Conservation (phyloP, 2,329 filamentous ascomycete genomes). For the Sporothrix curviconia region DNA sequence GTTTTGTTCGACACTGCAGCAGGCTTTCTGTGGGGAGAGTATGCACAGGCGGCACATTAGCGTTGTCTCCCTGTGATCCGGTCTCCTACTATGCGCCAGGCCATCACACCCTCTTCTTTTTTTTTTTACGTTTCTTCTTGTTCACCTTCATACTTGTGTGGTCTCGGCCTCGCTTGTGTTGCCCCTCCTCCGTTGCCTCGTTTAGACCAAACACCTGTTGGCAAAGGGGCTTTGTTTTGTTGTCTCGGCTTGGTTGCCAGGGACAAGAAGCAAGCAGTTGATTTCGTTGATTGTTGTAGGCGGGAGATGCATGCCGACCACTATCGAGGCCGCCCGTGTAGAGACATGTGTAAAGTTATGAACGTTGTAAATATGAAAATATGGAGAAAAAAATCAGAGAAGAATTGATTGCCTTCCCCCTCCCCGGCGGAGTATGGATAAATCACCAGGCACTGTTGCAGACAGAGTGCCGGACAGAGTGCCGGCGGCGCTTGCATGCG, state of each 20-base stretch:
- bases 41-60: constrained; percentile 8
- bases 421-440: neutral
- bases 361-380: too few species aligned
- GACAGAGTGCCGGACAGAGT: constrained; percentile 7
- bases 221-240: neutral
- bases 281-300: neutral
- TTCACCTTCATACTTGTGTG: neutral
- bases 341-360: too few species aligned
- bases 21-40: neutral
- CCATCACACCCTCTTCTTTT: neutral
- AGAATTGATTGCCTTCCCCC: neutral
- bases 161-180: neutral
- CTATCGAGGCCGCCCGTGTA: neutral
- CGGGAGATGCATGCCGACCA: neutral
- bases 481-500: constrained; percentile 1
- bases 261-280: neutral
- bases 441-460: neutral
- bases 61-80: neutral
- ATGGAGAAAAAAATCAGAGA: too few species aligned
- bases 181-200: neutral
- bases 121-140: too few species aligned
- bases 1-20: too few species aligned
- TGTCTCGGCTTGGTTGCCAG: constrained; percentile 1
- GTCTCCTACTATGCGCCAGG: neutral
- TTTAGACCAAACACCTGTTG: too few species aligned